Percentiles rank a stretch among this genome's conserved stretches.
Conservation (phyloP, 768 basidiomycete genomes). For the Macrolepiota fuliginosa region DNA sequence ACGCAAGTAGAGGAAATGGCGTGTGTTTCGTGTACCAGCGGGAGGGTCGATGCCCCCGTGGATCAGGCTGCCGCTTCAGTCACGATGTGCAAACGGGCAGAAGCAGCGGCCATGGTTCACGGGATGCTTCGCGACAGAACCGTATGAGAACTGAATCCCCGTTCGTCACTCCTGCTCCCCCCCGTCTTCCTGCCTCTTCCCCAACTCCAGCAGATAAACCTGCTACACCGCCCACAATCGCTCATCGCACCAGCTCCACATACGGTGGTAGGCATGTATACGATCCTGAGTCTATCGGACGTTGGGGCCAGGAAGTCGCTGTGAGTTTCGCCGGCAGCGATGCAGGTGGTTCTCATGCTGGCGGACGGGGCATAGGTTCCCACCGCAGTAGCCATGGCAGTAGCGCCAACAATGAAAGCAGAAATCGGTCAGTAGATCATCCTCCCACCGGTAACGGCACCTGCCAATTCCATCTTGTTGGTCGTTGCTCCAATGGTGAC, state of each 20-base stretch:
- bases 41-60: conserved; percentile 19
- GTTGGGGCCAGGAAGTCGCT: conserved; percentile 8
- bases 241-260: not conserved
- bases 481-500: conserved; percentile 18
- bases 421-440: conserved; percentile 14
- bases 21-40: not conserved
- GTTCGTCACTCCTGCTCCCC: too few relatives aligned
- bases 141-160: not conserved
- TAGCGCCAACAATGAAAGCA: not conserved
- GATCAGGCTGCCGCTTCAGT: conserved; percentile 20
- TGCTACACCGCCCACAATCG: not conserved
- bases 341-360: not conserved
- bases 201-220: not conserved
- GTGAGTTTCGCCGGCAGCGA: not conserved
- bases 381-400: not conserved
- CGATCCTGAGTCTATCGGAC: conserved; percentile 2
- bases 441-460: conserved; percentile 6
- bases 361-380: not conserved
- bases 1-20: not conserved
- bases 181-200: too few relatives aligned
- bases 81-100: conserved; percentile 18
- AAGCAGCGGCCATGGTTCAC: conserved; percentile 6
- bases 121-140: not conserved
- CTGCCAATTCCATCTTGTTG: conserved; percentile 14
- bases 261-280: not conserved